These are phyloP conservation scores for Urtica urens DNA, from an alignment of 306 rosid genomes.

Conservation along the genomic window DNA sequence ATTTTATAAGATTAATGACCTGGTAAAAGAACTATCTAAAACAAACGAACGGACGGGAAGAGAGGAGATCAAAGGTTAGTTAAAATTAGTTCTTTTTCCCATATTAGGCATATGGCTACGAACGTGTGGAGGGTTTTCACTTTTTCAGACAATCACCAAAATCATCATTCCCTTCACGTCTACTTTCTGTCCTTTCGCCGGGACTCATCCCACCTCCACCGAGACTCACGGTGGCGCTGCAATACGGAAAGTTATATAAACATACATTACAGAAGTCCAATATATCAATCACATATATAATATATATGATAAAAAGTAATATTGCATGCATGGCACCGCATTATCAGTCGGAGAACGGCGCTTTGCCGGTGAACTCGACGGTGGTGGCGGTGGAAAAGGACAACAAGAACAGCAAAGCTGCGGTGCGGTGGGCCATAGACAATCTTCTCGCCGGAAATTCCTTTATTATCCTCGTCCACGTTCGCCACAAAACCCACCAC, in stretches of 20 bases:
- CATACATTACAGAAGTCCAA: no score
- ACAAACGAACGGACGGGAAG: slow-evolving; percentile 22
- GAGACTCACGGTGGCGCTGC: neutral
- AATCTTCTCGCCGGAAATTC: slow-evolving; percentile 42
- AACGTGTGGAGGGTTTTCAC: slow-evolving; percentile 12
- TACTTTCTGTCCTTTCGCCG: neutral
- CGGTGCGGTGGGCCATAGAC: slow-evolving; percentile 77
- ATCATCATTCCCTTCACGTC: neutral
- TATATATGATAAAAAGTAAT: neutral
- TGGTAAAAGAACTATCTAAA: slow-evolving; percentile 25
- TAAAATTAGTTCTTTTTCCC: slow-evolving; percentile 22
- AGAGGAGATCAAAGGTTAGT: slow-evolving; percentile 10
- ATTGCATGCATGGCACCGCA: slow-evolving; percentile 21
- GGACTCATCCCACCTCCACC: neutral
- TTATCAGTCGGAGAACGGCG: slow-evolving; percentile 14
- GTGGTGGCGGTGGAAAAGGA: slow-evolving; percentile 76
- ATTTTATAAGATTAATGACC: neutral
- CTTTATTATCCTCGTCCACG: slow-evolving; percentile 48
- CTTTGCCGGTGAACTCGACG: slow-evolving; percentile 30
- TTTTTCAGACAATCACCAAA: neutral
- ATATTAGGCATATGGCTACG: neutral
- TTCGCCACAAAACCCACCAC: slow-evolving; percentile 38
- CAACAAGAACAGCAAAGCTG: slow-evolving; percentile 60
- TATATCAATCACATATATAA: no score
- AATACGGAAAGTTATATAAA: no score